Evolutionary conservation across 2,329 filamentous ascomycete species (phyloP).

Genomic region (Aspergillus aculeatinus): DNA sequence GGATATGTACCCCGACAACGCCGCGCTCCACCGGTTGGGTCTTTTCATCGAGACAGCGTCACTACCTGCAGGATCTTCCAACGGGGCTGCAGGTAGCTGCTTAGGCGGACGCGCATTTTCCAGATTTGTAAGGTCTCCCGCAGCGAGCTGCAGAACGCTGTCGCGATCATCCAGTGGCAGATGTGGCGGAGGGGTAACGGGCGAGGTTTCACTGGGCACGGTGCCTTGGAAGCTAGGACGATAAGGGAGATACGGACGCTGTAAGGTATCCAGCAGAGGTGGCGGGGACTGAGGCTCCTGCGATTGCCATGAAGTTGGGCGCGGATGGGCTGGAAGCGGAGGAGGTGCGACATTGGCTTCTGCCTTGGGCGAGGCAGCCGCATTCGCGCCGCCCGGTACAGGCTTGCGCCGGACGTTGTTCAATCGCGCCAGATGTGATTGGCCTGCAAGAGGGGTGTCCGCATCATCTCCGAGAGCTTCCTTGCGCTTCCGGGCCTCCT

Average conservation of each 20-base stretch:
- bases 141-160: conserved; percentile 1
- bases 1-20: conserved; percentile 26
- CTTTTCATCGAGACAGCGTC: conserved; percentile 17
- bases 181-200: background rate
- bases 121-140: background rate
- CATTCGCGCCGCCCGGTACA: conserved; percentile 23
- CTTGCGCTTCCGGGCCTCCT: conserved; percentile 25
- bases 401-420: conserved; percentile 44
- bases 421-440: conserved; percentile 33
- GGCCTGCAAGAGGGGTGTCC: conserved; percentile 21
- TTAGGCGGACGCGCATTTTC: conserved; percentile 12
- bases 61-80: conserved; percentile 20
- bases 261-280: conserved; percentile 11
- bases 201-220: background rate
- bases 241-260: conserved; percentile 16
- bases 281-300: conserved; percentile 13
- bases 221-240: conserved; percentile 13
- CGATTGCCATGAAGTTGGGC: conserved; percentile 15
- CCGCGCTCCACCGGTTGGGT: conserved; percentile 32
- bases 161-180: conserved; percentile 5
- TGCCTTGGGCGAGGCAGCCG: conserved; percentile 5
- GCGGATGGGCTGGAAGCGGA: conserved; percentile 20
- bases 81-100: conserved; percentile 31
- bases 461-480: conserved; percentile 25
- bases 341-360: conserved; percentile 15